Percentiles rank a stretch among this genome's conserved stretches.
Evolutionary conservation across 192 early-diverging fungal species (phyloP).

Genomic region (Podochytrium sp.): DNA sequence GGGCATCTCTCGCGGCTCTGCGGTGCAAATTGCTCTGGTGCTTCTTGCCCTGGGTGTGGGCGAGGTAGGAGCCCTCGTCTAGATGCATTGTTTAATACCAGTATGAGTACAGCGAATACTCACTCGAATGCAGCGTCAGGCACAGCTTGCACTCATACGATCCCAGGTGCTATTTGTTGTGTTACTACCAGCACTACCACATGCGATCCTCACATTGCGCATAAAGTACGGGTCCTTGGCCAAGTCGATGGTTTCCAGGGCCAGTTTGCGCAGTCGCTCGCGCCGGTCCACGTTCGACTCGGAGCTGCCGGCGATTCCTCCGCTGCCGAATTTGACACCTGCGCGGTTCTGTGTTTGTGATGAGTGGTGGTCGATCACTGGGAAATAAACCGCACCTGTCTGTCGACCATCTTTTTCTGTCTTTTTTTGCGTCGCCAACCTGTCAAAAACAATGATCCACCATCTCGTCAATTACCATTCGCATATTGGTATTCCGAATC

Average conservation of each 20-base stretch:
- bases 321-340: constrained; percentile 88
- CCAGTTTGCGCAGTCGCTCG: constrained; percentile 92
- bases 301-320: constrained; percentile 79
- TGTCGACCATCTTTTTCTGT: constrained; percentile 20
- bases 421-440: background rate
- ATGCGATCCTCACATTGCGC: too few species aligned
- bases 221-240: constrained; percentile 97
- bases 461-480: background rate
- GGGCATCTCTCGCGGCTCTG: constrained; percentile 83
- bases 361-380: background rate
- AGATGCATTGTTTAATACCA: constrained; percentile 27
- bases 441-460: background rate
- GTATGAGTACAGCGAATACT: constrained; percentile 53
- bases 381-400: background rate
- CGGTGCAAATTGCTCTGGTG: constrained; percentile 93
- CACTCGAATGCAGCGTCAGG: constrained; percentile 68
- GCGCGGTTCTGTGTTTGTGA: constrained; percentile 73
- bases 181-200: too few species aligned
- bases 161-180: constrained; percentile 62
- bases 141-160: constrained; percentile 65
- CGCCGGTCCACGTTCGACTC: constrained; percentile 91
- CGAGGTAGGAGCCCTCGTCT: constrained; percentile 91
- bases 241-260: constrained; percentile 94
- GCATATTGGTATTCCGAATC: background rate
- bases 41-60: constrained; percentile 98